Evolutionary conservation across 108 stramenopile species (phyloP).

Genomic region (Fistulifera pelliculosa): DNA sequence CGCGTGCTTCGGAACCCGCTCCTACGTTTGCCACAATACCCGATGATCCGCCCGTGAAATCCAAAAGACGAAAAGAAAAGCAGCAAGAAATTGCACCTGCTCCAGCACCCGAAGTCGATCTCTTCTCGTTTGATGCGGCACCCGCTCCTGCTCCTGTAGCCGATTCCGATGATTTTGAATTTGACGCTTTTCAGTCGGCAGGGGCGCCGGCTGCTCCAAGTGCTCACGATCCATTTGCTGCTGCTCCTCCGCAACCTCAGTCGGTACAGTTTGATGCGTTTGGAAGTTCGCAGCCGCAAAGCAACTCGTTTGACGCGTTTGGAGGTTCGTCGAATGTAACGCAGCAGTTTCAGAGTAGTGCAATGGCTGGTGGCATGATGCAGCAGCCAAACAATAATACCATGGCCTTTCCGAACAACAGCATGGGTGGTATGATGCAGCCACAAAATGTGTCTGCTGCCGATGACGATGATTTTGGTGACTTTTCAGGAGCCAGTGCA

Average conservation of each 20-base stretch:
- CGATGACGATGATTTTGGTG: constrained; percentile 40
- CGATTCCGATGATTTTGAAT: constrained; percentile 22
- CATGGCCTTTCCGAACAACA: neutral
- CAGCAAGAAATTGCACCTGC: constrained; percentile 22
- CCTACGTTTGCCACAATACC: constrained; percentile 66
- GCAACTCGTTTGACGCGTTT: constrained; percentile 56
- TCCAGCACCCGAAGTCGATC: constrained; percentile 44
- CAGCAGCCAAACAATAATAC: constrained; percentile 3
- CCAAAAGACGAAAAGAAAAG: constrained; percentile 76
- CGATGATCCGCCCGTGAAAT: constrained; percentile 37
- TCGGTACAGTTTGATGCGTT: constrained; percentile 42
- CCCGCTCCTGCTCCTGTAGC: constrained; percentile 24
- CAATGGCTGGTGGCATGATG: constrained; percentile 2
- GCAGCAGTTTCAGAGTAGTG: constrained; percentile 6
- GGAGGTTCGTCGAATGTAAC: constrained; percentile 33
- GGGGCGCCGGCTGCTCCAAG: constrained; percentile 14
- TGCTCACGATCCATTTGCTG: constrained; percentile 22
- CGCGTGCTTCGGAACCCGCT: constrained; percentile 12
- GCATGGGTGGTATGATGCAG: too few relatives aligned
- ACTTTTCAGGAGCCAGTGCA: constrained; percentile 24
- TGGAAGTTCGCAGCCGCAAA: constrained; percentile 18
- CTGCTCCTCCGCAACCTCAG: constrained; percentile 16
- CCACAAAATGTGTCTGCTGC: neutral
- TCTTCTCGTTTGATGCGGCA: constrained; percentile 53
- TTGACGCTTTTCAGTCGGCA: constrained; percentile 32